phyloP scores from a whole-genome alignment of 2,329 filamentous ascomycete genomes.

The Talaromyces sp. region DNA sequence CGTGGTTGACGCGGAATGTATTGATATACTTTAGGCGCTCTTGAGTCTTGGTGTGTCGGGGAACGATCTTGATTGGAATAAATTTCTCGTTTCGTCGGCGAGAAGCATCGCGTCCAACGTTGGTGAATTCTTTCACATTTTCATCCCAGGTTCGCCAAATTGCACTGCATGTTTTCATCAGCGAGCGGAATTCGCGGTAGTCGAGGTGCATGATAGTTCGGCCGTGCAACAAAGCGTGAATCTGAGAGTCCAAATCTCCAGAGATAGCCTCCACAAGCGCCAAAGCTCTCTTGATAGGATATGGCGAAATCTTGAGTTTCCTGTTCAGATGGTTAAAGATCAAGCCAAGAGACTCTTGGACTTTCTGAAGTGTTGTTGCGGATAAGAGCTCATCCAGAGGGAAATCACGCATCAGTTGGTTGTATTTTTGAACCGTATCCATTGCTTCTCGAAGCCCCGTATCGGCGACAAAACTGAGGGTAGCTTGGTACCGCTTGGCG shows the following conservation, averaged over 20 bases:
- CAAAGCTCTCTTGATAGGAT: slow-evolving; percentile 84
- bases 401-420: slow-evolving; percentile 97
- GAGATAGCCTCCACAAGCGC: slow-evolving; percentile 97
- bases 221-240: slow-evolving; percentile 81
- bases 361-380: slow-evolving; percentile 80
- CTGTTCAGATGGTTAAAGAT: slow-evolving; percentile 97
- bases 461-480: slow-evolving; percentile 92
- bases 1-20: slow-evolving; percentile 93
- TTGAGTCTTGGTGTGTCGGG: slow-evolving; percentile 82
- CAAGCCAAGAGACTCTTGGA: slow-evolving; percentile 79
- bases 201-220: slow-evolving; percentile 86
- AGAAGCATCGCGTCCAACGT: slow-evolving; percentile 91
- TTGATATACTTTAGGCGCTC: slow-evolving; percentile 87
- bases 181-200: slow-evolving; percentile 78
- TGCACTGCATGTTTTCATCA: slow-evolving; percentile 76
- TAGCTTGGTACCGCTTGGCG: slow-evolving; percentile 96
- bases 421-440: slow-evolving; percentile 96
- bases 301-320: slow-evolving; percentile 93
- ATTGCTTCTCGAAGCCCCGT: slow-evolving; percentile 94
- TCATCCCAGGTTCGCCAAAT: slow-evolving; percentile 95
- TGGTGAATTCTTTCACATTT: slow-evolving; percentile 94
- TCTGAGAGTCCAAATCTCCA: slow-evolving; percentile 77
- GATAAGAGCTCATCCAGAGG: slow-evolving; percentile 91
- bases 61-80: slow-evolving; percentile 92
- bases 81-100: slow-evolving; percentile 94